Conservation (phyloP, 495 filamentous ascomycete species). For the Lasiosphaeria hispida region DNA sequence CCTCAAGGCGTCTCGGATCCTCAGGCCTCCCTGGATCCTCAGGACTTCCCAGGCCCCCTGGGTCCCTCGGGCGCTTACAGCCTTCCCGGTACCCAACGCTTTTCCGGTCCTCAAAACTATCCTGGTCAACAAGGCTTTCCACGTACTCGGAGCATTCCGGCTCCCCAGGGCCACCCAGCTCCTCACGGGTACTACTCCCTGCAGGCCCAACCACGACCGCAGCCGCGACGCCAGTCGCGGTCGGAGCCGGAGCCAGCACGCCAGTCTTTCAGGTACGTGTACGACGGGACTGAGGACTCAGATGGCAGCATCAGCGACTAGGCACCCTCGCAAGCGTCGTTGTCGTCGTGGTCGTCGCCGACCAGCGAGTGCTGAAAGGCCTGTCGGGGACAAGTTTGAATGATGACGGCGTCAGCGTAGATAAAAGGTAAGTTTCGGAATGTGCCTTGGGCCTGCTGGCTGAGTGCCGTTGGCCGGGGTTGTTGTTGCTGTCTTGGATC, state of each 20-base stretch:
- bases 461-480: neutral
- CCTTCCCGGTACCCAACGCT: no score
- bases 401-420: neutral
- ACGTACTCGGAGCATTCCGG: no score
- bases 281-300: slow-evolving; percentile 3
- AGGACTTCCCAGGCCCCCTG: no score
- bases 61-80: no score
- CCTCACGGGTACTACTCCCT: neutral
- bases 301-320: slow-evolving; percentile 5
- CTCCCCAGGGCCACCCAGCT: neutral
- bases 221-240: neutral
- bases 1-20: no score
- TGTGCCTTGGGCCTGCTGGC: neutral
- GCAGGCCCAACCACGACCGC: neutral
- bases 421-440: neutral
- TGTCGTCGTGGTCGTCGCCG: neutral
- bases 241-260: neutral
- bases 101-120: no score
- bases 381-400: no score
- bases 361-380: no score
- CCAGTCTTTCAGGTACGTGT: neutral
- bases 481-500: no score
- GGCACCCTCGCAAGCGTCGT: neutral
- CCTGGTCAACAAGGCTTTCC: no score
- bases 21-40: no score